Conservation (phyloP, 805 yeast species). For the Candida coquimbonensis region DNA sequence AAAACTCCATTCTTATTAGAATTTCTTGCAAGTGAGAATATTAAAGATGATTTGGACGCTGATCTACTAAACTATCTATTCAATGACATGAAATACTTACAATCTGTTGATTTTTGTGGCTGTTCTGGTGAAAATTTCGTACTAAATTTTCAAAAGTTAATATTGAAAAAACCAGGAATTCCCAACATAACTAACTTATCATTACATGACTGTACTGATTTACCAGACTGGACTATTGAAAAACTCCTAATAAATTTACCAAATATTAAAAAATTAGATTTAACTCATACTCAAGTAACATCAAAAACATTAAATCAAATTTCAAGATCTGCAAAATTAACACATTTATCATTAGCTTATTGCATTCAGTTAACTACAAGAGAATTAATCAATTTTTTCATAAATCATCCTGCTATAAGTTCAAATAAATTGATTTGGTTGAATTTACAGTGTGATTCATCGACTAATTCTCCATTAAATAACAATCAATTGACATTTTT, state of each 20-base stretch:
- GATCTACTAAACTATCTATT: slow-evolving; percentile 50
- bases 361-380: slow-evolving; percentile 66
- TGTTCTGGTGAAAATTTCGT: slow-evolving; percentile 63
- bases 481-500: slow-evolving; percentile 44
- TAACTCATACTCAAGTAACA: slow-evolving; percentile 74
- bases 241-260: slow-evolving; percentile 51
- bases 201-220: slow-evolving; percentile 82
- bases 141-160: slow-evolving; percentile 43
- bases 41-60: slow-evolving; percentile 71
- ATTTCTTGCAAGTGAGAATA: slow-evolving; percentile 77
- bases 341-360: slow-evolving; percentile 65
- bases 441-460: slow-evolving; percentile 55
- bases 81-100: slow-evolving; percentile 45
- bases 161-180: slow-evolving; percentile 16
- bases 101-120: slow-evolving; percentile 84
- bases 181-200: slow-evolving; percentile 38
- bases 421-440: slow-evolving; percentile 54
- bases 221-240: slow-evolving; percentile 49
- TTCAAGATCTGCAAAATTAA: slow-evolving; percentile 51
- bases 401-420: slow-evolving; percentile 59
- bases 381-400: slow-evolving; percentile 61
- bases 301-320: slow-evolving; percentile 50
- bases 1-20: slow-evolving; percentile 66
- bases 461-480: slow-evolving; percentile 52
- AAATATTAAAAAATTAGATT: slow-evolving; percentile 60